These are phyloP conservation scores for Tothia fuscella DNA, from an alignment of 2,329 filamentous ascomycete species.

Conservation along the genomic window DNA sequence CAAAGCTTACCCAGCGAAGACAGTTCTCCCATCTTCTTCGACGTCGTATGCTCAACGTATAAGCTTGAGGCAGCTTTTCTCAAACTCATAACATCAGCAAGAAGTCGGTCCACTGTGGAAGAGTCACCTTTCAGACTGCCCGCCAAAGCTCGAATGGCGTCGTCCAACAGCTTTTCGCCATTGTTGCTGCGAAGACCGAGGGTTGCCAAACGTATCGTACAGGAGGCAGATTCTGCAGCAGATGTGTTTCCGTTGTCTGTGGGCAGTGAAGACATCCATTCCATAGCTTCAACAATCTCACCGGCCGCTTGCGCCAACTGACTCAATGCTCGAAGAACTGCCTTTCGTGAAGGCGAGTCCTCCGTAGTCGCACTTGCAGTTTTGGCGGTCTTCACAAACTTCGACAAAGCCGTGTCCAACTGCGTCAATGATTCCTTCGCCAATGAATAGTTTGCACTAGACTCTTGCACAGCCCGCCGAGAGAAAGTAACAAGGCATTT, in stretches of 20 bases:
- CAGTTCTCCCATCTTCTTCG: not conserved
- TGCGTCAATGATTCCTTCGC: not conserved
- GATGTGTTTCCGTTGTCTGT: not conserved
- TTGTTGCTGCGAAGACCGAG: slow-evolving; percentile 1
- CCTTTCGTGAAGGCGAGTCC: not conserved
- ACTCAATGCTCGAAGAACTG: slow-evolving; percentile 5
- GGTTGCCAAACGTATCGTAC: slow-evolving; percentile 3
- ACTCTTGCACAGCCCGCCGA: slow-evolving; percentile 34
- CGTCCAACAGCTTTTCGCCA: slow-evolving; percentile 3
- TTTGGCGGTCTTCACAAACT: not conserved
- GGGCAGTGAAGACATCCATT: not conserved
- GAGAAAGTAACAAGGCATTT: slow-evolving; percentile 51
- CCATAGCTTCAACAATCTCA: slow-evolving; percentile 2
- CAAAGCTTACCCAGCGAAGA: slow-evolving; percentile 1
- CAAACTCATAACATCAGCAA: slow-evolving; percentile 23
- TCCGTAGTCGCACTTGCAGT: not conserved
- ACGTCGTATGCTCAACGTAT: not conserved
- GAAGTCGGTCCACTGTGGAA: slow-evolving; percentile 23
- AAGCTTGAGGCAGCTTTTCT: slow-evolving; percentile 12
- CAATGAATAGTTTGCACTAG: slow-evolving; percentile 26
- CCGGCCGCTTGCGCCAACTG: slow-evolving; percentile 4
- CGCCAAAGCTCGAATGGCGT: slow-evolving; percentile 19
- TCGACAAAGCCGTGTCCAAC: not conserved
- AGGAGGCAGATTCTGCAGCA: not conserved
- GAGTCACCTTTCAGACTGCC: slow-evolving; percentile 22